Percentiles rank a stretch among this genome's conserved stretches.
These are phyloP conservation scores for Ambispora gerdemannii DNA, from an alignment of 192 early-diverging fungal genomes.

Conservation along the genomic window DNA sequence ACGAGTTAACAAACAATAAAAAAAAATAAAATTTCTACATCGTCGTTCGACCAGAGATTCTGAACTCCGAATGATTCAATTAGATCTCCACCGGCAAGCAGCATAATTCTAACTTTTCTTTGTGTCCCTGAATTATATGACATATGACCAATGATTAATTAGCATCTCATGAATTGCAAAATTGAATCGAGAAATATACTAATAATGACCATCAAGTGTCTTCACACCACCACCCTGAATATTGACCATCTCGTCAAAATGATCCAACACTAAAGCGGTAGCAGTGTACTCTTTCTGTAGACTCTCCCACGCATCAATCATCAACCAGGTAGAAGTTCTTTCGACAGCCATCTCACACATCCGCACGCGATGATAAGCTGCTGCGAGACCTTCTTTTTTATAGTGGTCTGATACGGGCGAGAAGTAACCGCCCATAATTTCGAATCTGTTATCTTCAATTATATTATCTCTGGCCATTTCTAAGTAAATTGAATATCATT, in stretches of 20 bases:
- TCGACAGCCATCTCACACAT: slow-evolving; percentile 92
- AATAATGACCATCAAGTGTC: slow-evolving; percentile 54
- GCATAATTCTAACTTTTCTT: slow-evolving; percentile 75
- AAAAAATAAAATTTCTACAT: slow-evolving; percentile 51
- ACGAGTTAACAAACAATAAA: background rate
- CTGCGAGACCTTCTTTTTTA: slow-evolving; percentile 86
- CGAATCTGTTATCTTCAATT: slow-evolving; percentile 65
- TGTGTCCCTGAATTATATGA: slow-evolving; percentile 42
- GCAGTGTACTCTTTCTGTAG: slow-evolving; percentile 73
- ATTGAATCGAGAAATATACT: background rate
- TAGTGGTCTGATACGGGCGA: slow-evolving; percentile 96
- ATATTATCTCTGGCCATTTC: slow-evolving; percentile 96
- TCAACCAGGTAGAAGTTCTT: slow-evolving; percentile 84
- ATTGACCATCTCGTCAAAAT: slow-evolving; percentile 91
- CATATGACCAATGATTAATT: too few species aligned
- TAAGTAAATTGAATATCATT: slow-evolving; percentile 28
- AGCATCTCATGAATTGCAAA: background rate
- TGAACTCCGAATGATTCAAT: slow-evolving; percentile 94
- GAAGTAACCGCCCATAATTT: slow-evolving; percentile 93
- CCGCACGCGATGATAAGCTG: slow-evolving; percentile 78
- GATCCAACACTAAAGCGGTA: slow-evolving; percentile 89
- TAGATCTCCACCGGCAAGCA: slow-evolving; percentile 94
- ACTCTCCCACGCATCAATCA: slow-evolving; percentile 96
- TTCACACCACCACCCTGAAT: slow-evolving; percentile 60
- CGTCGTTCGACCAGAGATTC: slow-evolving; percentile 80